Base-by-base conservation (phyloP, 2,329 filamentous ascomycete species). In the Esteya vermicola region DNA sequence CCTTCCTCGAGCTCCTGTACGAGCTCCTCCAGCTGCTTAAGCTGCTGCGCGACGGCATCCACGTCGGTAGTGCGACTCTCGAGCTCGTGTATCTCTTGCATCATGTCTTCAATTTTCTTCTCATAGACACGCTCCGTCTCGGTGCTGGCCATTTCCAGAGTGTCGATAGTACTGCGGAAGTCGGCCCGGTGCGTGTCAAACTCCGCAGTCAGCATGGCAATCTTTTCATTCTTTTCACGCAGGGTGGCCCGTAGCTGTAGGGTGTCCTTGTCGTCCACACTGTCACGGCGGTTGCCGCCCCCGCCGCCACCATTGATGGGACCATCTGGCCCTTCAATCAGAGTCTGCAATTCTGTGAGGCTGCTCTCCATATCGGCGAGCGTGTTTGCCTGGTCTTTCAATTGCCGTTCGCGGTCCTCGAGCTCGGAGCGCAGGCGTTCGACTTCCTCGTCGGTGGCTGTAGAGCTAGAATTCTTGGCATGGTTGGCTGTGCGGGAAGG, bases 61-160 rank as follows among this genome's bases (percentile, higher is more conserved):
- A 98, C 86, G 55, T 98, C 91, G 43, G 93, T 78, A 31, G 80
- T 82, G 33, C 83, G 73, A 33, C 86, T 81, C 48, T 89, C 81
- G 4, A 91, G 64, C 43, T 94, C 86, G 39, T 80, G 75, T 22
- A 94, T 70, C 52, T 96, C 88, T 43, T 79, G 73, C 60, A 91
- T 73, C 31, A 98, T 62, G 52, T 86, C 84, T 51, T 88, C 81
- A 45, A 96, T 84, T 60, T 85, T 83, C 58, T 85, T 82, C 57
- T 98, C 91, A 55, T 98, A 98, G 13, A 98, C 89, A 21, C 89
- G 74, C 60, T 95, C 83, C 0, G 91, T 98, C 62, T 98, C 91
- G 0, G 86, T 83, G 54, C 86, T 93, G 3, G 91, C 93, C 64
- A 96, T 75, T 58, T 98, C 91, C 38, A 98, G 68, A 0, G 89